phyloP scores from a whole-genome alignment of 164 flowering plant genomes.

The Litsea cubeba region DNA sequence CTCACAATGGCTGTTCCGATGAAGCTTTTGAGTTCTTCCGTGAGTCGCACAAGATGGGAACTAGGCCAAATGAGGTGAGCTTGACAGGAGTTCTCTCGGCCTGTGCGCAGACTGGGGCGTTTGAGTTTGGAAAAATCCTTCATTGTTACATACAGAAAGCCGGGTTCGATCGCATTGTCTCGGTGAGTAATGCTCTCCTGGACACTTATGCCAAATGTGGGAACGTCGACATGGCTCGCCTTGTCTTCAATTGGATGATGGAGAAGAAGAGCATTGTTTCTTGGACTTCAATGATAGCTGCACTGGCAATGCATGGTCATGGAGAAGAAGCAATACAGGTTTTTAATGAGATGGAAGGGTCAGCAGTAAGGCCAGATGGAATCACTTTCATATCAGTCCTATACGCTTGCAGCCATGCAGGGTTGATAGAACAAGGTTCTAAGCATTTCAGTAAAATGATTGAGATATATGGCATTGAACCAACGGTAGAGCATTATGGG shows the following conservation, averaged over 20 bases:
- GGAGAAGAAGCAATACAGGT: slow-evolving; percentile 51
- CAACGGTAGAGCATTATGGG: slow-evolving; percentile 65
- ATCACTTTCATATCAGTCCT: slow-evolving; percentile 53
- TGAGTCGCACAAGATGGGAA: slow-evolving; percentile 31
- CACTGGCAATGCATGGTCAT: slow-evolving; percentile 63
- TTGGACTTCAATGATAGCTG: slow-evolving; percentile 65
- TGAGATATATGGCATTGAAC: slow-evolving; percentile 36
- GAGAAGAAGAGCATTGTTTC: slow-evolving; percentile 43
- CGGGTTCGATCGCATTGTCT: slow-evolving; percentile 31
- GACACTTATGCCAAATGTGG: slow-evolving; percentile 69
- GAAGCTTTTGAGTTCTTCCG: slow-evolving; percentile 46
- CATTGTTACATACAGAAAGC: slow-evolving; percentile 55
- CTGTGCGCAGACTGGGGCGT: slow-evolving; percentile 61
- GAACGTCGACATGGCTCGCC: slow-evolving; percentile 41
- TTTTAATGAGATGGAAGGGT: slow-evolving; percentile 46
- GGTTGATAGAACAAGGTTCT: slow-evolving; percentile 45
- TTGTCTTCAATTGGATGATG: slow-evolving; percentile 45
- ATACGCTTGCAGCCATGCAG: slow-evolving; percentile 77
- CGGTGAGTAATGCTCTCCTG: slow-evolving; percentile 59
- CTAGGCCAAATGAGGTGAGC: slow-evolving; percentile 53
- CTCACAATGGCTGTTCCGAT: slow-evolving; percentile 42
- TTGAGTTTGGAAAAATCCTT: slow-evolving; percentile 43
- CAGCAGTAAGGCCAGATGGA: slow-evolving; percentile 48
- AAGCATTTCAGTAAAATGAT: slow-evolving; percentile 42
- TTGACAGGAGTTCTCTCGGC: slow-evolving; percentile 59